Evolutionary conservation across 345 rosid species (phyloP).

Genomic region (Linum tenue): DNA sequence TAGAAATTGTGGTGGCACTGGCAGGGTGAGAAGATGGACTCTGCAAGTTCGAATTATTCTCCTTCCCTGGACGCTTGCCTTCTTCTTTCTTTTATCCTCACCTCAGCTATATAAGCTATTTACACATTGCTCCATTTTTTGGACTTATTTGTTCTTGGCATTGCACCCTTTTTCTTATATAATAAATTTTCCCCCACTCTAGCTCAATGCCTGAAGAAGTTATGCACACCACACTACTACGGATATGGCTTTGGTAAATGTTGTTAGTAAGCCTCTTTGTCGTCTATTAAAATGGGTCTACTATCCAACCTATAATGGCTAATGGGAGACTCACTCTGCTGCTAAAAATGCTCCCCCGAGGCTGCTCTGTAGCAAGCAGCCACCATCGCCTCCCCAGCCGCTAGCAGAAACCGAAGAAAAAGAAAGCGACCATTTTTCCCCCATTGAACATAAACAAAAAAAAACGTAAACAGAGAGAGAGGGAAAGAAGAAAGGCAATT

Average conservation of each 20-base stretch:
- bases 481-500: background rate
- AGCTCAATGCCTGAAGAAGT: background rate
- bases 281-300: too few relatives aligned
- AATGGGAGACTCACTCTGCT: too few relatives aligned
- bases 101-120: background rate
- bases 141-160: background rate
- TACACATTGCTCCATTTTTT: background rate
- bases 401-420: background rate
- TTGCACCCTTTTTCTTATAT: background rate
- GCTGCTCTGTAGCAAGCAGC: conserved; percentile 19
- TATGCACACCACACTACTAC: too few relatives aligned
- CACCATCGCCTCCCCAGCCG: background rate
- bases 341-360: conserved; percentile 23
- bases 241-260: too few relatives aligned
- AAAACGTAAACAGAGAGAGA: conserved; percentile 13
- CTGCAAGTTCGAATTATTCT: conserved; percentile 73
- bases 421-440: conserved; percentile 15
- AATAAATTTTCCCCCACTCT: background rate
- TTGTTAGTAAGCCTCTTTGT: too few relatives aligned
- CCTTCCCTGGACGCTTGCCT: conserved; percentile 55
- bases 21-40: conserved; percentile 18
- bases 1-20: background rate
- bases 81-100: conserved; percentile 17
- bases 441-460: conserved; percentile 15
- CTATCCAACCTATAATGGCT: too few relatives aligned